Evolutionary conservation across 768 basidiomycete genomes (phyloP), one percentile per base, ranked within the genome.

Genomic region (Russula lepida): DNA sequence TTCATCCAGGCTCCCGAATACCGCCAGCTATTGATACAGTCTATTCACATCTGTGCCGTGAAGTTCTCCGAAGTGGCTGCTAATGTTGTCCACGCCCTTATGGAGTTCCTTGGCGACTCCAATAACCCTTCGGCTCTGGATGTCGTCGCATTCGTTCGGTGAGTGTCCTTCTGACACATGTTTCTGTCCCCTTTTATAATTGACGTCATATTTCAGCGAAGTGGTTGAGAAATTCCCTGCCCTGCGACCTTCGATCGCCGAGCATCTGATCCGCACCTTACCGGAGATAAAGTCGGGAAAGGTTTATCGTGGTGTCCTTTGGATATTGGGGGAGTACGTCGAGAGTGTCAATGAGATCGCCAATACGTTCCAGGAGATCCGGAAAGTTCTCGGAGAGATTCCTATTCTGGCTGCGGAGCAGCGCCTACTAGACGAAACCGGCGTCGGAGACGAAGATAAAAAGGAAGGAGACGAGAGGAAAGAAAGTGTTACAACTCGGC

Each of bases 321-420:
- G 97, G 95, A 97, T 98, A 65, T 79, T 98, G n/a, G 95, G 97
- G 64, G 95, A 98, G 75, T 99, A 98, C 68, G 86, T 90, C 41
- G 83, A 86, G 64, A 74, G 77, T 5, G 74, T 80, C 52, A 59
- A 73, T 57, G 90, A 90, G 60, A 90, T 98, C 63, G 79, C 84
- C 61, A 78, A 73, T 48, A 80, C 85, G 2, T 84, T 97, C 80
- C 76, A 77, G 50, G 89, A 92, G 71, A 78, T 98, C 47, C 79
- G 94, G 58, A 85, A 86, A 69, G 86, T 92, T 15, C 74, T 99
- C 37, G 95, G 97, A 15, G 97, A 99, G 76, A 89, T 99, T n/a
- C 97, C 97, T 6, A 98, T 99, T 57, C 75, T 98, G 49, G 92
- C 95, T 1, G 86, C 88, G 0, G 94, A 97, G 74, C 90, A 92